Evolutionary conservation across 768 basidiomycete species (phyloP), one percentile per base, ranked within the genome.

Genomic region (Boletus edulis): DNA sequence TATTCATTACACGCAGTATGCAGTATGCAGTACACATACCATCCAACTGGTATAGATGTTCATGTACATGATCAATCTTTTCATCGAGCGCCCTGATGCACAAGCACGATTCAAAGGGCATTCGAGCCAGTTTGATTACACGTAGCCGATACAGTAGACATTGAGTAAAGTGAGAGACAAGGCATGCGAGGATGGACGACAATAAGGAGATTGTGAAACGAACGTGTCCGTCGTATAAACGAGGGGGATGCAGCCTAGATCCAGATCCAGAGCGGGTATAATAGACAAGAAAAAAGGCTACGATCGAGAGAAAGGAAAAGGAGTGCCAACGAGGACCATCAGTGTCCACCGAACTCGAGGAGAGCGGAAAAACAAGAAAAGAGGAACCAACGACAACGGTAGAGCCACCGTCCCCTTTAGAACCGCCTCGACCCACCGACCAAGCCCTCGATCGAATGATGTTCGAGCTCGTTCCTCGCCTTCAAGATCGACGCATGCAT

Each of bases 381-480:
- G 1, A 9, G 27, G 27, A n/a, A 27, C 24, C 13, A 17, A 13
- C 41, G 22, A 13, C 41, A 15, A 43, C 15, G 7, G 15, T 5
- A 18, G 29, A 41, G 20, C 3, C 13, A 22, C 10, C 20, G 2
- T 14, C n/a, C 27, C 41, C 35, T 40, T 77, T 70, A 83, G 68
- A 81, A 85, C 62, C 83, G 70, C 62, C 82, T 76, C 54, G 76
- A 49, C 34, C 81, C 83, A 29, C 83, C 81, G 32, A 91, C 85
- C 51, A 93, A 72, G 0, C 94, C 93, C 67, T 98, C 95, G 71
- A 98, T 96, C 46, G 94, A 93, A 64, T 98, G 94, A 66, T 92
- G 89, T 72, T 98, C 97, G 54, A 99, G 81, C 60, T 98, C 95
- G 68, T 96, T 91, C 63, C 97, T 80, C 50, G 94, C 92, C 75